Conservation (phyloP, 768 basidiomycete genomes). For the Mycena belliarum region DNA sequence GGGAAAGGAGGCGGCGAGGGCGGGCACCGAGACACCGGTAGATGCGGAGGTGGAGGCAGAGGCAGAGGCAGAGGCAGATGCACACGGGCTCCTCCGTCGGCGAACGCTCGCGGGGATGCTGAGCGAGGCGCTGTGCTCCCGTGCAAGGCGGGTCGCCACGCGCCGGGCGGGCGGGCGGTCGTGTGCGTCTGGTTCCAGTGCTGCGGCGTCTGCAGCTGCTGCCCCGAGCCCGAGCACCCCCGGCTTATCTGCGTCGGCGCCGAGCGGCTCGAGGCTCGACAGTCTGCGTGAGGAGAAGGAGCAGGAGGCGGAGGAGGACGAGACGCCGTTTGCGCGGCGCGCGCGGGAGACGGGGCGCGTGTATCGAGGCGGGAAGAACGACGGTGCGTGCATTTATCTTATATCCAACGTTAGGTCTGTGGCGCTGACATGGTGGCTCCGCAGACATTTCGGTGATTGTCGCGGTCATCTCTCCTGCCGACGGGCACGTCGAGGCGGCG, state of each 20-base stretch:
- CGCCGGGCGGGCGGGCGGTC: constrained; percentile 27
- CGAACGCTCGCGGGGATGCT: constrained; percentile 68
- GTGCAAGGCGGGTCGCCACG: constrained; percentile 72
- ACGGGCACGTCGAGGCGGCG: constrained; percentile 11
- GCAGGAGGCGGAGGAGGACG: constrained; percentile 33
- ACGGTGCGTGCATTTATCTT: constrained; percentile 50
- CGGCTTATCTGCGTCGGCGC: no score
- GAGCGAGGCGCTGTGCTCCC: constrained; percentile 78
- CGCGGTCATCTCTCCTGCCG: constrained; percentile 35
- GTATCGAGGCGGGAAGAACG: constrained; percentile 82
- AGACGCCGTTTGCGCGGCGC: constrained; percentile 83
- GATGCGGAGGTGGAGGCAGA: background rate
- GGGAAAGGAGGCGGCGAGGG: background rate
- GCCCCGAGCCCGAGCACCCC: no score
- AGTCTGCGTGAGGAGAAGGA: background rate
- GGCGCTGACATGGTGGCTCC: background rate
- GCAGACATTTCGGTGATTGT: constrained; percentile 42
- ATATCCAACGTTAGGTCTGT: no score
- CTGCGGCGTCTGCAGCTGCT: constrained; percentile 2
- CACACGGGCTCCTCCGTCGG: constrained; percentile 35
- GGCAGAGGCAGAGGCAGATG: background rate
- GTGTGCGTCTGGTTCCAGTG: background rate
- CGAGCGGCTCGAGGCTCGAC: no score
- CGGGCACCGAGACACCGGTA: background rate
- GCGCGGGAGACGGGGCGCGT: constrained; percentile 71